Conservation (phyloP, 352 stramenopile genomes). For the Salisapilia sapeloensis region DNA sequence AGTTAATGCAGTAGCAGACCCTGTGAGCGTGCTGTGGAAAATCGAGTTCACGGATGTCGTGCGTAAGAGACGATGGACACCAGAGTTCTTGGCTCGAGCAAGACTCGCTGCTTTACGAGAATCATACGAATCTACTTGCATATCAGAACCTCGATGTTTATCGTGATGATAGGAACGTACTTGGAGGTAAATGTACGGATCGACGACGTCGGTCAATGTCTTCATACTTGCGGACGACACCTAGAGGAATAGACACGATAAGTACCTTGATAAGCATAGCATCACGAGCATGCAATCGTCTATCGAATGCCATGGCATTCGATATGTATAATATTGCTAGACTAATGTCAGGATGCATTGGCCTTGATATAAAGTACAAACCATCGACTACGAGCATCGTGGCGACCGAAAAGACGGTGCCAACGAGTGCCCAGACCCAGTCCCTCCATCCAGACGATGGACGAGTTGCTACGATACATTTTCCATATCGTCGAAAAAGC, state of each 20-base stretch:
- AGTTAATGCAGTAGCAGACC: too few species aligned
- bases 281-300: too few species aligned
- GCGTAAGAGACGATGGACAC: constrained; percentile 37
- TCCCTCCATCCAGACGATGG: constrained; percentile 6
- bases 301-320: background rate
- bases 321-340: background rate
- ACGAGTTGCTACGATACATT: constrained; percentile 1
- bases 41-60: too few species aligned
- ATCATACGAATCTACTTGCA: constrained; percentile 18
- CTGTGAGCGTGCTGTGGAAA: too few species aligned
- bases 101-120: constrained; percentile 28
- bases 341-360: background rate
- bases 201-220: constrained; percentile 32
- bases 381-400: constrained; percentile 3
- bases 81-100: constrained; percentile 31
- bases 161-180: constrained; percentile 15
- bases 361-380: constrained; percentile 1
- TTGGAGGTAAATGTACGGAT: constrained; percentile 29
- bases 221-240: constrained; percentile 46
- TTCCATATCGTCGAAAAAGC: background rate
- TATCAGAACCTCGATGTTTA: background rate
- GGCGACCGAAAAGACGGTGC: constrained; percentile 3
- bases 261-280: too few species aligned
- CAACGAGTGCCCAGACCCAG: constrained; percentile 1
- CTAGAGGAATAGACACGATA: constrained; percentile 6